Evolutionary conservation across 441 rosid species (phyloP).

Genomic region (Hura crepitans): DNA sequence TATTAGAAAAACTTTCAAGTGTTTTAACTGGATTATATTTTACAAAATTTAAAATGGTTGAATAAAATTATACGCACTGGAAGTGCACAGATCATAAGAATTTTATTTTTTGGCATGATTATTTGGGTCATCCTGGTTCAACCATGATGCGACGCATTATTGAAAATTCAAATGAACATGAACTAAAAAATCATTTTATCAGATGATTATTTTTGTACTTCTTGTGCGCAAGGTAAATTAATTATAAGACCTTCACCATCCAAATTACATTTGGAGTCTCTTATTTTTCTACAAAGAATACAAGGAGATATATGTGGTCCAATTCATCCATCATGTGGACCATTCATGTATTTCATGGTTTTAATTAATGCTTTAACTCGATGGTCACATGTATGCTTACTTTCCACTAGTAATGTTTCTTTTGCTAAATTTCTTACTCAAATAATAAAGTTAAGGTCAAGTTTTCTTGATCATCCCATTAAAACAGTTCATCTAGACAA

Average conservation of each 20-base stretch:
- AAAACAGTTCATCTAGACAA: too few relatives aligned
- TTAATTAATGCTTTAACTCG: not conserved
- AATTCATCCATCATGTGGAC: not conserved
- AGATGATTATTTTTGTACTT: not conserved
- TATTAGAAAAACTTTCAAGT: too few relatives aligned
- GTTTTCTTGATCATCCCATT: too few relatives aligned
- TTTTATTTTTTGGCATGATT: not conserved
- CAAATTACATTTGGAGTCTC: not conserved
- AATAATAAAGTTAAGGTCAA: not conserved
- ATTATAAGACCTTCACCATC: not conserved
- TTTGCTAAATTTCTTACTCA: too few relatives aligned
- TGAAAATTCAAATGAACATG: not conserved
- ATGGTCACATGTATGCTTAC: constrained; percentile 2
- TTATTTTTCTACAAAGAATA: too few relatives aligned
- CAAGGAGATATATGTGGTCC: too few relatives aligned
- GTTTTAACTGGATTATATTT: too few relatives aligned
- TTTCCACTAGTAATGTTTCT: not conserved
- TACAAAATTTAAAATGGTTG: too few relatives aligned
- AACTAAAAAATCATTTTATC: too few relatives aligned
- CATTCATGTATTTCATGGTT: not conserved
- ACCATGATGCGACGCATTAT: not conserved
- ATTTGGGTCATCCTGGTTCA: not conserved
- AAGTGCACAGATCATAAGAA: not conserved
- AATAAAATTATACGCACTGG: too few relatives aligned
- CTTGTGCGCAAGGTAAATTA: not conserved